These are phyloP conservation scores for Eimeria falciformis DNA, from an alignment of 169 alveolate species.

Conservation along the genomic window DNA sequence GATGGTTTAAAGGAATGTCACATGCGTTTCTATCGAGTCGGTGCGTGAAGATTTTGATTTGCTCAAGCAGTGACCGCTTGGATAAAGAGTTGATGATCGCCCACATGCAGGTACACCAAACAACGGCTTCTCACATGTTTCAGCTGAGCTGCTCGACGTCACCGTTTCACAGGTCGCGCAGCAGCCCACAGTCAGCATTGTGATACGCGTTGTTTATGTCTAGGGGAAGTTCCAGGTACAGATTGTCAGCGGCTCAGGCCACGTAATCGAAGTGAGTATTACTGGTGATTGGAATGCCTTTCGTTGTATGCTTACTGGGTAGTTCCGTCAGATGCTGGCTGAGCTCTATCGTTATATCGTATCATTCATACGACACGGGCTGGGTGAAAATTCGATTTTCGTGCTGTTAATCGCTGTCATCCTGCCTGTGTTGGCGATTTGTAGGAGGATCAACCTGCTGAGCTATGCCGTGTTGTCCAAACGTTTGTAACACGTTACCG, in stretches of 20 bases:
- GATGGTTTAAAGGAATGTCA: conserved; percentile 92
- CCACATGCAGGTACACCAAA: conserved; percentile 83
- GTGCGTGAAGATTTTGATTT: conserved; percentile 86
- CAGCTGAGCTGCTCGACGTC: background rate
- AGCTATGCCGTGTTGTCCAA: conserved; percentile 70
- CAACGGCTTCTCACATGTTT: too few relatives aligned
- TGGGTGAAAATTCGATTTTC: background rate
- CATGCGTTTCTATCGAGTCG: conserved; percentile 85
- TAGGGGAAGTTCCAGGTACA: conserved; percentile 92
- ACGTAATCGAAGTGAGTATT: conserved; percentile 85
- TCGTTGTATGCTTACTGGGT: background rate
- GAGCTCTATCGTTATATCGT: background rate
- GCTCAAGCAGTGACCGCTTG: conserved; percentile 92
- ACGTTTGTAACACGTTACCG: conserved; percentile 70
- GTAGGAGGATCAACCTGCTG: conserved; percentile 78
- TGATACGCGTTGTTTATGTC: background rate
- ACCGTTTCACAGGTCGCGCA: too few relatives aligned
- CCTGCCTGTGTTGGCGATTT: background rate
- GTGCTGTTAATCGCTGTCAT: background rate
- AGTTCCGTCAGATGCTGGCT: too few relatives aligned
- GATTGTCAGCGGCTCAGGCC: conserved; percentile 89
- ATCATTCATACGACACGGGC: background rate
- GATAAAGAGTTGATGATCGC: conserved; percentile 93
- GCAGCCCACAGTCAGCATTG: background rate
- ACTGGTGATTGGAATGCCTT: background rate